phyloP scores from a whole-genome alignment of 1,284 basidiomycete species.

The Bjerkandera adusta region DNA sequence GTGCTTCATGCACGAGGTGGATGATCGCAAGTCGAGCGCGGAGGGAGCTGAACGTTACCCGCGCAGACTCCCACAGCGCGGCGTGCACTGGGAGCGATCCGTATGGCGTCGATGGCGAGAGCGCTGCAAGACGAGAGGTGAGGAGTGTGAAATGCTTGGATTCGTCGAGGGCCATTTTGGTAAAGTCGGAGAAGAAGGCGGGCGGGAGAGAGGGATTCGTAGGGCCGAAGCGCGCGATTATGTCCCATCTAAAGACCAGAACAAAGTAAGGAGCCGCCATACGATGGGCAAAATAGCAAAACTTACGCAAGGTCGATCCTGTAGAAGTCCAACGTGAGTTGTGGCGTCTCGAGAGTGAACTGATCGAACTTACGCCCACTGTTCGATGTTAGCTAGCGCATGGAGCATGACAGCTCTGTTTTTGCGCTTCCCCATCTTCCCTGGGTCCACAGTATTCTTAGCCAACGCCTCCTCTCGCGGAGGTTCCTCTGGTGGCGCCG shows the following conservation, averaged over 20 bases:
- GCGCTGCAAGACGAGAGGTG: slow-evolving; percentile 54
- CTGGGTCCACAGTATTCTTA: slow-evolving; percentile 60
- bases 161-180: slow-evolving; percentile 84
- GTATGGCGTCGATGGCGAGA: slow-evolving; percentile 72
- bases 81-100: slow-evolving; percentile 76
- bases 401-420: slow-evolving; percentile 77
- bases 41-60: slow-evolving; percentile 69
- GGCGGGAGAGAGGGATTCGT: slow-evolving; percentile 58
- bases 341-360: neutral
- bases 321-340: slow-evolving; percentile 13
- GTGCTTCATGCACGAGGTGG: slow-evolving; percentile 87
- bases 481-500: slow-evolving; percentile 66
- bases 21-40: slow-evolving; percentile 83
- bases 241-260: slow-evolving; percentile 62
- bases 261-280: slow-evolving; percentile 5
- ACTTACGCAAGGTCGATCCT: slow-evolving; percentile 77
- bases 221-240: slow-evolving; percentile 78
- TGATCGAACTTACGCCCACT: slow-evolving; percentile 73
- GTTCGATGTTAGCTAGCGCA: slow-evolving; percentile 88
- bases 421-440: slow-evolving; percentile 60
- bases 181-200: slow-evolving; percentile 78
- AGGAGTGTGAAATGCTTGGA: slow-evolving; percentile 76
- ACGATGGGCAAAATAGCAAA: neutral
- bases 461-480: slow-evolving; percentile 55
- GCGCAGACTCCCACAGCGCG: slow-evolving; percentile 81